These are phyloP conservation scores for Raphanus sativus DNA, from an alignment of 345 rosid species.

Conservation along the genomic window DNA sequence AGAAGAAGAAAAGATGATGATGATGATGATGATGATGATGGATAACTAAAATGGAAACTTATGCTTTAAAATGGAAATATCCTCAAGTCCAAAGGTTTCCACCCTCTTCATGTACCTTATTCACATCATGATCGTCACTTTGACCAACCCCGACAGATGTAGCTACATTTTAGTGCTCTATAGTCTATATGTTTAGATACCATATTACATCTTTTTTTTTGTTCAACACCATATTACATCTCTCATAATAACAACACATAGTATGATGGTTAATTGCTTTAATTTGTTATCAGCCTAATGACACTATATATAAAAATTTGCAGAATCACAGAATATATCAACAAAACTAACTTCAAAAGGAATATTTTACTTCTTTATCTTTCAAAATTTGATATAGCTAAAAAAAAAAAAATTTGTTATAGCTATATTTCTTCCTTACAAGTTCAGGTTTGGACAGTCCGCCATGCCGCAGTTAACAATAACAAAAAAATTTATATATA, in stretches of 20 bases:
- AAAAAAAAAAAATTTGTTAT: no score
- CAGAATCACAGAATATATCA: neutral
- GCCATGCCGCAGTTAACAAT: no score
- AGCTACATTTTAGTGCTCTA: slow-evolving; percentile 5
- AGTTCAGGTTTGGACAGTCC: neutral
- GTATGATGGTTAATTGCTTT: neutral
- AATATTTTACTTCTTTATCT: neutral
- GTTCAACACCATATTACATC: neutral
- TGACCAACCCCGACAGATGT: slow-evolving; percentile 7
- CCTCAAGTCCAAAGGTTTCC: slow-evolving; percentile 31
- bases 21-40: slow-evolving; percentile 5
- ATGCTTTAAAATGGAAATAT: slow-evolving; percentile 33
- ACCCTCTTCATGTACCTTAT: slow-evolving; percentile 18
- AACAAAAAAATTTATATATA: no score
- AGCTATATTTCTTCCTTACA: neutral
- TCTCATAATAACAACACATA: neutral
- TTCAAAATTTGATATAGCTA: no score
- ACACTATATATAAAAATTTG: neutral
- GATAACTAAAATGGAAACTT: slow-evolving; percentile 35
- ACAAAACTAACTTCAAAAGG: neutral
- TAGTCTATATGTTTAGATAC: neutral
- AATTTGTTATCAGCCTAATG: neutral
- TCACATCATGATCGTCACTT: slow-evolving; percentile 24
- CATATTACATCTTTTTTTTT: neutral
- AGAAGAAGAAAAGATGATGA: slow-evolving; percentile 7